Percentiles rank a stretch among this genome's conserved stretches.
phyloP scores from a whole-genome alignment of 2,329 filamentous ascomycete species.

The Aspergillaceae sp. region DNA sequence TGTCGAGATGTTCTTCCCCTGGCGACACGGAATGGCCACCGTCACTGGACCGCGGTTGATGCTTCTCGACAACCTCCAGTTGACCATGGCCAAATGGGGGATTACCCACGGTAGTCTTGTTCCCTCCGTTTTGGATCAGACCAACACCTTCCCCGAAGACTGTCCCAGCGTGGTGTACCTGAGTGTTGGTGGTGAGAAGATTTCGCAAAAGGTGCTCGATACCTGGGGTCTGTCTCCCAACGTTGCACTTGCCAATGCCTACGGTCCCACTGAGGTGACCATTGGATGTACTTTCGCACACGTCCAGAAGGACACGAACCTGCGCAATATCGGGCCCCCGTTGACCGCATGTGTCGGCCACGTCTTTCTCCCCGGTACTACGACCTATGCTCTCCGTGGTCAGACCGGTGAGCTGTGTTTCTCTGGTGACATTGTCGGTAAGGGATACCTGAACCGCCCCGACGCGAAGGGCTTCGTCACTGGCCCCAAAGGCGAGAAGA shows the following conservation, averaged over 20 bases:
- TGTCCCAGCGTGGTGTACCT: background rate
- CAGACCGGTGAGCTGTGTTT: slow-evolving; percentile 24
- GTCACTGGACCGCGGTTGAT: slow-evolving; percentile 7
- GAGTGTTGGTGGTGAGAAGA: slow-evolving; percentile 29
- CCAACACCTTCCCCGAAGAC: background rate
- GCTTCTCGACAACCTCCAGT: slow-evolving; percentile 7
- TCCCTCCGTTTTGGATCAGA: background rate
- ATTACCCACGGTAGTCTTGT: slow-evolving; percentile 1
- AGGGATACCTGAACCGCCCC: slow-evolving; percentile 21
- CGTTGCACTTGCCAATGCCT: slow-evolving; percentile 23
- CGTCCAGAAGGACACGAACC: slow-evolving; percentile 15
- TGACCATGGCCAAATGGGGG: background rate
- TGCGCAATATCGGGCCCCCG: slow-evolving; percentile 24
- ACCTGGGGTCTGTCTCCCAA: slow-evolving; percentile 19
- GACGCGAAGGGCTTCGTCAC: slow-evolving; percentile 17
- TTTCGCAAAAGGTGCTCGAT: slow-evolving; percentile 24
- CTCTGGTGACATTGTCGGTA: slow-evolving; percentile 19
- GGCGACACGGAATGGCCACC: slow-evolving; percentile 9
- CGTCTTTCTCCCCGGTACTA: slow-evolving; percentile 19
- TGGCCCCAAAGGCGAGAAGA: slow-evolving; percentile 24
- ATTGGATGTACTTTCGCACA: slow-evolving; percentile 24
- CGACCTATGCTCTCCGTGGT: slow-evolving; percentile 16
- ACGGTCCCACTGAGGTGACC: slow-evolving; percentile 29
- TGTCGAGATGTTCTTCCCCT: slow-evolving; percentile 9
- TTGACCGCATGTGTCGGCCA: slow-evolving; percentile 17